Percentiles rank a stretch among this genome's conserved stretches.
phyloP scores from a whole-genome alignment of 345 rosid species.

The Kernera saxatilis region DNA sequence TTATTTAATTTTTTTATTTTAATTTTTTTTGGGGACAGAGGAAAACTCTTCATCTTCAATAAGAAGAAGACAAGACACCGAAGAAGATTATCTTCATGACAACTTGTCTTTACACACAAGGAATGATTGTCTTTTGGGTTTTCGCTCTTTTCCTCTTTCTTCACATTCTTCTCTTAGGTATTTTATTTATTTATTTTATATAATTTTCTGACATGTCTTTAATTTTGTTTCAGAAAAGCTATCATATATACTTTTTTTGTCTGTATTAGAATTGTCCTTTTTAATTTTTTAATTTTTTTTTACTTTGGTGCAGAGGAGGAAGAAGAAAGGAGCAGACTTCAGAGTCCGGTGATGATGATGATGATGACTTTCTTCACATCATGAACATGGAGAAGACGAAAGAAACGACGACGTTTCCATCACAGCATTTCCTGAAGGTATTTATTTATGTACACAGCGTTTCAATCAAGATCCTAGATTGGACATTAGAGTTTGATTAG shows the following conservation, averaged over 20 bases:
- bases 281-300: background rate
- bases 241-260: slow-evolving; percentile 10
- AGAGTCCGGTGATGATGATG: slow-evolving; percentile 29
- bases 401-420: slow-evolving; percentile 30
- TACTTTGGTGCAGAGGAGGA: slow-evolving; percentile 25
- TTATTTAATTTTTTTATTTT: background rate
- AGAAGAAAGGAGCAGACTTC: slow-evolving; percentile 24
- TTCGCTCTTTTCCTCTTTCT: slow-evolving; percentile 27
- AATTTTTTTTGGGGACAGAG: background rate
- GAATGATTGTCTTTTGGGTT: slow-evolving; percentile 39
- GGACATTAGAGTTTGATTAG: background rate
- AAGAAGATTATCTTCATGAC: slow-evolving; percentile 29
- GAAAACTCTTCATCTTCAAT: slow-evolving; percentile 30
- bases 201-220: slow-evolving; percentile 23
- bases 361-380: slow-evolving; percentile 36
- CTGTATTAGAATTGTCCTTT: slow-evolving; percentile 17
- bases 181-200: background rate
- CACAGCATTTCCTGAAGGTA: slow-evolving; percentile 46
- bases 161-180: slow-evolving; percentile 33
- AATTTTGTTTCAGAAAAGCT: slow-evolving; percentile 12
- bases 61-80: slow-evolving; percentile 38
- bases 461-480: too few species aligned
- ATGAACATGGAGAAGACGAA: slow-evolving; percentile 31
- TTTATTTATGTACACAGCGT: too few species aligned
- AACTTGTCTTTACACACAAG: slow-evolving; percentile 26